phyloP scores from a whole-genome alignment of 1,284 basidiomycete species.

The Tilletia walkeri region DNA sequence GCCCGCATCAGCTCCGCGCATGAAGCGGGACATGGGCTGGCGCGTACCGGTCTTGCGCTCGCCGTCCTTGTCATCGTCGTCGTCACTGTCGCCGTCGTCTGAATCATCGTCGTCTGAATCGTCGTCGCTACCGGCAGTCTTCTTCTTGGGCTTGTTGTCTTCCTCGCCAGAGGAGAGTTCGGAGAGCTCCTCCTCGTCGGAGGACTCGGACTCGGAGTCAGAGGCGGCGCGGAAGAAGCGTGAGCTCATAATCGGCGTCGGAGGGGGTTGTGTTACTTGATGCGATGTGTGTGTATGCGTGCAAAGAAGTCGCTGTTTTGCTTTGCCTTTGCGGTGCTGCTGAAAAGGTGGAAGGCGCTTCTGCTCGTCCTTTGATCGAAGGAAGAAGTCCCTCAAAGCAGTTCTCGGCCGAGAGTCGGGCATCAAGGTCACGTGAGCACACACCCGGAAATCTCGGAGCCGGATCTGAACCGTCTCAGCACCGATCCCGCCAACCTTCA shows the following conservation, averaged over 20 bases:
- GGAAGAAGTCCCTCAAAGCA: no score
- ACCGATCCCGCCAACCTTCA: no score
- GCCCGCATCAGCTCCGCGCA: constrained; percentile 49
- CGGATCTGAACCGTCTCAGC: no score
- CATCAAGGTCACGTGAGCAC: no score
- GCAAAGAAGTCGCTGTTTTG: no score
- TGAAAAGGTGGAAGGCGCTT: not conserved
- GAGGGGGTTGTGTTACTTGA: not conserved
- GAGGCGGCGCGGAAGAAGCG: constrained; percentile 53
- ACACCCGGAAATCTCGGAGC: no score
- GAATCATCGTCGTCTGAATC: constrained; percentile 36
- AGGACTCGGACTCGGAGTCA: constrained; percentile 53
- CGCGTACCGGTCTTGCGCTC: constrained; percentile 18
- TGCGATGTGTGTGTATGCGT: not conserved
- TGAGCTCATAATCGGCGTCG: constrained; percentile 40
- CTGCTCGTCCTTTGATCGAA: not conserved
- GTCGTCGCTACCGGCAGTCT: constrained; percentile 29
- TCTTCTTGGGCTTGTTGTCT: constrained; percentile 34
- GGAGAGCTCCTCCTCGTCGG: constrained; percentile 53
- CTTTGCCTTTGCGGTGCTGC: no score
- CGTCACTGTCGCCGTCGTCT: constrained; percentile 24
- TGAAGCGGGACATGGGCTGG: constrained; percentile 49
- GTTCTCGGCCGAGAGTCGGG: no score
- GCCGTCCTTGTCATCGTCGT: constrained; percentile 19
- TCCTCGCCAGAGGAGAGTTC: constrained; percentile 51